phyloP scores from a whole-genome alignment of 805 yeast species.

The Isabelozyma rhagii region DNA sequence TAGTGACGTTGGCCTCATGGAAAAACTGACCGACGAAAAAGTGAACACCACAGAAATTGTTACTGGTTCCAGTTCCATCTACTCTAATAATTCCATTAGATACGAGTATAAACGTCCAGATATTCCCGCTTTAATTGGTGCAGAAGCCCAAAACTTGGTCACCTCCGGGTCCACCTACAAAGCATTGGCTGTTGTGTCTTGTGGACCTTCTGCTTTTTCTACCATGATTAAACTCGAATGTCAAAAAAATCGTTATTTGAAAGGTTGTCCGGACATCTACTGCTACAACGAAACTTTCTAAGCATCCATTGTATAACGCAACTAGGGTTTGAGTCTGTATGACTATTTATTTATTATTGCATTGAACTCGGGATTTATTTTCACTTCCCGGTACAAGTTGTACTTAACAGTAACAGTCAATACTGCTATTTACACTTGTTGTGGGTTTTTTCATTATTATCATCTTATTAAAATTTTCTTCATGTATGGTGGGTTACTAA shows the following conservation, averaged over 20 bases:
- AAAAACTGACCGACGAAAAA: background rate
- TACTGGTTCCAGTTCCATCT: background rate
- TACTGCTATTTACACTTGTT: no score
- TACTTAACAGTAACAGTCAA: no score
- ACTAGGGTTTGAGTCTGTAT: background rate
- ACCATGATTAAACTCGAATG: constrained; percentile 24
- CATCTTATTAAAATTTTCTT: no score
- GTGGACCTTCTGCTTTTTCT: constrained; percentile 39
- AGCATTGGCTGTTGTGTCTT: constrained; percentile 35
- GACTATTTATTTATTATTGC: background rate
- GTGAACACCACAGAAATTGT: background rate
- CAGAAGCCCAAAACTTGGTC: constrained; percentile 8
- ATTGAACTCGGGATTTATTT: no score
- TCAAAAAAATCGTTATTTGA: constrained; percentile 21
- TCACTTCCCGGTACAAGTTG: no score
- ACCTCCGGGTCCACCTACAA: constrained; percentile 9
- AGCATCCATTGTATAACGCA: background rate
- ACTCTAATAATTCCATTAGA: background rate
- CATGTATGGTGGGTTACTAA: no score
- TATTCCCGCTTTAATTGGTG: constrained; percentile 10
- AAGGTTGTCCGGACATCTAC: constrained; percentile 38
- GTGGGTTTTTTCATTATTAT: no score
- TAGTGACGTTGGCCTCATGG: background rate
- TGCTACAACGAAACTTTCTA: constrained; percentile 36
- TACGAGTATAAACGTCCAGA: constrained; percentile 14